Conservation (phyloP, 306 rosid species). For the Fragaria vesca region DNA sequence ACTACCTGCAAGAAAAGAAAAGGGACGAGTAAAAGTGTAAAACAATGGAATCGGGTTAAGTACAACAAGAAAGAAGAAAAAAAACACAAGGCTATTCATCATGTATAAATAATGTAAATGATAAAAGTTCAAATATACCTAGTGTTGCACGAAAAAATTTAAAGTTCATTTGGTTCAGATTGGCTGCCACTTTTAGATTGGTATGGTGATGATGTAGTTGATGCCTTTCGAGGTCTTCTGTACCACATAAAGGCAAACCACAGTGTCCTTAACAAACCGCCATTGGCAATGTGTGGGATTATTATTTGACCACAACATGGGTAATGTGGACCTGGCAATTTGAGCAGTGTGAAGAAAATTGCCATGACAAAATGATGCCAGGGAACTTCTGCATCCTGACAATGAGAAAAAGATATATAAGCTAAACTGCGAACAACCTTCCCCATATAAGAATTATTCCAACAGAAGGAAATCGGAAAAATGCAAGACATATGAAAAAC, state of each 20-base stretch:
- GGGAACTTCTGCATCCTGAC: constrained; percentile 86
- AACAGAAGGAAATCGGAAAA: constrained; percentile 14
- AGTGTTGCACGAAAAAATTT: constrained; percentile 11
- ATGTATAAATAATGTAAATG: background rate
- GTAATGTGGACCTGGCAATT: constrained; percentile 80
- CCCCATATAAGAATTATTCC: background rate
- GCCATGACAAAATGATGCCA: constrained; percentile 85
- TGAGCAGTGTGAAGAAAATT: constrained; percentile 70
- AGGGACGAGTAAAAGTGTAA: background rate
- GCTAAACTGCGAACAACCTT: constrained; percentile 6
- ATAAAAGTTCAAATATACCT: constrained; percentile 26
- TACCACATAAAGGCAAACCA: constrained; percentile 41
- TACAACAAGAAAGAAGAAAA: background rate
- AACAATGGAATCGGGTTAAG: too few species aligned
- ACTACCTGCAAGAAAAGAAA: background rate
- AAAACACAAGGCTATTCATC: background rate
- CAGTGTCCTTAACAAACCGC: constrained; percentile 34
- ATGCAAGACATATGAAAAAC: background rate
- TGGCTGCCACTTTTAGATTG: constrained; percentile 19
- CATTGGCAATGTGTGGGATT: constrained; percentile 77
- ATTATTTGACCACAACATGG: constrained; percentile 87
- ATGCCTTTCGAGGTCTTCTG: constrained; percentile 31
- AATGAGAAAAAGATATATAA: constrained; percentile 28
- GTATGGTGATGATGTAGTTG: background rate
- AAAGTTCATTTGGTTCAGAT: constrained; percentile 18